Conservation (phyloP, 2,329 filamentous ascomycete species). For the Fusarium sacchari region DNA sequence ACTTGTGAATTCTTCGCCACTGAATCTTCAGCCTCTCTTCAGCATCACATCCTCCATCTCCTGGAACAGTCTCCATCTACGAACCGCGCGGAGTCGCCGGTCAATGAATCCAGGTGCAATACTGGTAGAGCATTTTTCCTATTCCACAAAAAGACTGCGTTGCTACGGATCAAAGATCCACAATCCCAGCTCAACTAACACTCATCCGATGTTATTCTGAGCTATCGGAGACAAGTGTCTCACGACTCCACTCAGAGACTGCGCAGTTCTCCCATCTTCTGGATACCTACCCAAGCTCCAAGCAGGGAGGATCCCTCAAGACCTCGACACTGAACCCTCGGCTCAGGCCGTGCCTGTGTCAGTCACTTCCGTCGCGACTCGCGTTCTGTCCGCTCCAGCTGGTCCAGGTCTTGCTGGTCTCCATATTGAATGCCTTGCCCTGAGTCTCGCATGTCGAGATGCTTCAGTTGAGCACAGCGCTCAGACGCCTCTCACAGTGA, state of each 20-base stretch:
- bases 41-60: background rate
- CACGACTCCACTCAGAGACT: constrained; percentile 34
- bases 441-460: constrained; percentile 7
- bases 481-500: background rate
- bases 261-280: constrained; percentile 21
- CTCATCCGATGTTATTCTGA: constrained; percentile 25
- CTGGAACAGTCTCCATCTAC: background rate
- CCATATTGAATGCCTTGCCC: constrained; percentile 17
- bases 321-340: constrained; percentile 4
- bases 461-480: constrained; percentile 4
- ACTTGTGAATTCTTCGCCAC: constrained; percentile 8
- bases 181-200: constrained; percentile 24
- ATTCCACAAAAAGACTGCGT: constrained; percentile 15
- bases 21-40: background rate
- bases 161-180: constrained; percentile 30
- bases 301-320: constrained; percentile 36
- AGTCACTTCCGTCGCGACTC: constrained; percentile 11
- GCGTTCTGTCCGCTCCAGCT: constrained; percentile 14
- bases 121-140: background rate
- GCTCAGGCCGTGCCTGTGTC: constrained; percentile 13
- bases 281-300: constrained; percentile 6
- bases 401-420: constrained; percentile 6
- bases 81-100: constrained; percentile 13
- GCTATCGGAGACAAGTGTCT: constrained; percentile 41
- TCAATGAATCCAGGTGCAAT: constrained; percentile 6